Evolutionary conservation across 371 early-diverging fungal genomes (phyloP).

Genomic region (Zychaea mexicana): DNA sequence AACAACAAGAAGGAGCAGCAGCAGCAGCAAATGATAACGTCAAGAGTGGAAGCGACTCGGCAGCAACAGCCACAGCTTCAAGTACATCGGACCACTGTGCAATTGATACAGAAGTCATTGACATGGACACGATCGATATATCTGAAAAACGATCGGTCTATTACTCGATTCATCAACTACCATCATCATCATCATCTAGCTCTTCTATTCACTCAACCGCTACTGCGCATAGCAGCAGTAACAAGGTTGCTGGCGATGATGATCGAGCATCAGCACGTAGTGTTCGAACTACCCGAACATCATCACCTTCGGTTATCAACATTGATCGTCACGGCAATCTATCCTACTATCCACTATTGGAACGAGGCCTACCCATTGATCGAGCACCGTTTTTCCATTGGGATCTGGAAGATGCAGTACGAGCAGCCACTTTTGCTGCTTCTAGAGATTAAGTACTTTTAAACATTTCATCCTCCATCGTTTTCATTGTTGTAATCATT

Average conservation of each 20-base stretch:
- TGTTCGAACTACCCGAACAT: neutral
- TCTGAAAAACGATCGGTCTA: conserved; percentile 10
- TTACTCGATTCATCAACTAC: conserved; percentile 1
- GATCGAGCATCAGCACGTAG: neutral
- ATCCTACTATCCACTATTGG: conserved; percentile 3
- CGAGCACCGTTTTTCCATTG: conserved; percentile 37
- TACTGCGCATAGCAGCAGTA: neutral
- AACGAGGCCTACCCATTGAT: conserved; percentile 25
- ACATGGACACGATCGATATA: neutral
- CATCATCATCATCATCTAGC: neutral
- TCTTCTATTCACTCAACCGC: neutral
- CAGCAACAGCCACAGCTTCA: neutral
- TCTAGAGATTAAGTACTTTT: conserved; percentile 1
- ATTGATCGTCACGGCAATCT: conserved; percentile 4
- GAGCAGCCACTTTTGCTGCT: conserved; percentile 18
- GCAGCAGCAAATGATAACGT: neutral
- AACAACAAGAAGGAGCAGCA: conserved; percentile 1
- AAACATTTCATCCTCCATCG: neutral
- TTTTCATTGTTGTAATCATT: too few species aligned
- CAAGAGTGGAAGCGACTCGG: too few species aligned
- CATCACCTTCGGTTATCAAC: conserved; percentile 3
- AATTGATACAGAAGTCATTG: neutral
- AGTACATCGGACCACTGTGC: neutral
- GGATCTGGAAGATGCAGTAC: conserved; percentile 36
- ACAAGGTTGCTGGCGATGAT: neutral